phyloP scores from a whole-genome alignment of 2,329 filamentous ascomycete genomes.

The Phaeoacremonium minimum region DNA sequence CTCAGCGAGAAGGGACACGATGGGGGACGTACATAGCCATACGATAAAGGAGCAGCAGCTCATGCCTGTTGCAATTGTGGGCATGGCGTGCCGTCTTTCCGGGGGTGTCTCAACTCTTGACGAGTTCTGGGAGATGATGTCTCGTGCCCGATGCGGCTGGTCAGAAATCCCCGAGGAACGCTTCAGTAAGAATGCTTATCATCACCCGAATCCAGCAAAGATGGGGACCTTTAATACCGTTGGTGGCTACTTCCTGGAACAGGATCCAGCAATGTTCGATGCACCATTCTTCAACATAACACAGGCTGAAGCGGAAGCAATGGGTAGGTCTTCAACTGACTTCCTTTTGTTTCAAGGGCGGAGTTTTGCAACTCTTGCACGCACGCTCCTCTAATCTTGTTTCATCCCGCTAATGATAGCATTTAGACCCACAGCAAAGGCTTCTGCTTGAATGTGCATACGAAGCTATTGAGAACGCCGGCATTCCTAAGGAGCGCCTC shows the following conservation, averaged over 20 bases:
- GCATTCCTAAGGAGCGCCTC: conserved; percentile 20
- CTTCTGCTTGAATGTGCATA: conserved; percentile 26
- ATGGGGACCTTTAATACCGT: conserved; percentile 24
- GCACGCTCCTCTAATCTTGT: conserved; percentile 4
- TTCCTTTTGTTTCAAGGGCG: no score
- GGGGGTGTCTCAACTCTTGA: conserved; percentile 19
- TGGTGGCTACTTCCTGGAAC: conserved; percentile 25
- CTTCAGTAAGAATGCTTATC: conserved; percentile 25
- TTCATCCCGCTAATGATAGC: conserved; percentile 1
- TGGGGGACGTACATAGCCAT: no score
- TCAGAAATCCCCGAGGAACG: conserved; percentile 21
- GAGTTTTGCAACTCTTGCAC: no score
- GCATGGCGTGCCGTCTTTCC: conserved; percentile 6
- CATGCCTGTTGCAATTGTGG: conserved; percentile 6
- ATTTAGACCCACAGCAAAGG: conserved; percentile 21
- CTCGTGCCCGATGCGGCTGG: conserved; percentile 20
- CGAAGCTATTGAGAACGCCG: conserved; percentile 27
- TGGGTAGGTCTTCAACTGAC: no score
- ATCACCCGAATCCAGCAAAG: conserved; percentile 25
- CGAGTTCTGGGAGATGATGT: conserved; percentile 24
- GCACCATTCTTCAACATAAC: conserved; percentile 30
- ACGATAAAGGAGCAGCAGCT: no score
- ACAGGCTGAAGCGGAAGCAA: conserved; percentile 24
- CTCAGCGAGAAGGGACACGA: no score
- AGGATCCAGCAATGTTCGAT: conserved; percentile 22